A percentile compares a stretch with the other conserved stretches of the same genome.
These are phyloP conservation scores for Pilatotrama ljubarskyi DNA, from an alignment of 768 basidiomycete genomes.

Conservation along the genomic window DNA sequence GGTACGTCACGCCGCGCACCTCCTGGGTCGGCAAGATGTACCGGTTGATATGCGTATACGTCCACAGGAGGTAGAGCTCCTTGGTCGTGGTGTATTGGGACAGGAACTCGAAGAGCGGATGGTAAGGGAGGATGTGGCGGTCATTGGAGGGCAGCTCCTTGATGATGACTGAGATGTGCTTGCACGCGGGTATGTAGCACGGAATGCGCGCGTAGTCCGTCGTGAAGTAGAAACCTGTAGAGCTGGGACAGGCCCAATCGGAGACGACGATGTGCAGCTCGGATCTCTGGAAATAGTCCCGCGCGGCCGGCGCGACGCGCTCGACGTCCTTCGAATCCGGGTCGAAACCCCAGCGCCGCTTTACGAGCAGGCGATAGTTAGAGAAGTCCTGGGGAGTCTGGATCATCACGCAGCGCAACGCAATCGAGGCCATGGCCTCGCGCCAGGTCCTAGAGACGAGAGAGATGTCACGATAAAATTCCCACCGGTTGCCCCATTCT, in stretches of 20 bases:
- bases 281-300: constrained; percentile 4
- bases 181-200: constrained; percentile 7
- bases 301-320: constrained; percentile 4
- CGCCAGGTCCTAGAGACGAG: constrained; percentile 3
- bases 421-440: constrained; percentile 2
- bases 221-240: neutral
- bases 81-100: constrained; percentile 2
- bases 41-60: constrained; percentile 14
- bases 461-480: constrained; percentile 1
- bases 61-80: constrained; percentile 9
- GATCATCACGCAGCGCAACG: constrained; percentile 8
- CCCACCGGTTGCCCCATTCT: constrained; percentile 10
- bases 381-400: constrained; percentile 4
- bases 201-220: constrained; percentile 16
- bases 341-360: constrained; percentile 9
- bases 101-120: constrained; percentile 11
- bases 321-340: neutral
- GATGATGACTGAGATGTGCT: constrained; percentile 9
- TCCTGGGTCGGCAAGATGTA: constrained; percentile 4
- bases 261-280: constrained; percentile 12
- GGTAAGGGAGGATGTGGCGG: constrained; percentile 2
- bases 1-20: constrained; percentile 11
- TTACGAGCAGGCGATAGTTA: constrained; percentile 1
- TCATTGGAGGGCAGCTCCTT: constrained; percentile 9
- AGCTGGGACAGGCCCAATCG: constrained; percentile 5